Percentiles rank a stretch among this genome's conserved stretches.
Evolutionary conservation across 257 asterid species (phyloP).

Genomic region (Ballota nigra): DNA sequence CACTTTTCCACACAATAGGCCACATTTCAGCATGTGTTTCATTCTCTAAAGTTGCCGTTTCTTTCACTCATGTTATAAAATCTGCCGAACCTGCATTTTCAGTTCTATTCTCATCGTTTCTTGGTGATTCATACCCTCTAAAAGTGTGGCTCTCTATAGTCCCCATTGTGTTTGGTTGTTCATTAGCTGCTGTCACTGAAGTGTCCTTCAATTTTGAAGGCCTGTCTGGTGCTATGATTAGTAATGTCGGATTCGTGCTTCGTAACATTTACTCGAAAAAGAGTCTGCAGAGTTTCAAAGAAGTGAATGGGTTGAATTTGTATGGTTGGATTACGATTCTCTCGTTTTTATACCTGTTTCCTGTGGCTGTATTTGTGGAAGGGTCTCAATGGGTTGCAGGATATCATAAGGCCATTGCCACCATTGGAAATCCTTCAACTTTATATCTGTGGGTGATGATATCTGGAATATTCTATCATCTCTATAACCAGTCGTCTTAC

Average conservation of each 20-base stretch:
- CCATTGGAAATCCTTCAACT: constrained; percentile 54
- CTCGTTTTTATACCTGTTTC: constrained; percentile 73
- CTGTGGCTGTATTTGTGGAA: constrained; percentile 85
- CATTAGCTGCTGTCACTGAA: constrained; percentile 92
- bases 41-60: constrained; percentile 93
- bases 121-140: constrained; percentile 81
- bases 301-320: constrained; percentile 88
- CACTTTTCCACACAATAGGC: constrained; percentile 88
- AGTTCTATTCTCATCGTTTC: constrained; percentile 73
- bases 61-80: constrained; percentile 93
- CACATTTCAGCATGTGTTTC: constrained; percentile 98
- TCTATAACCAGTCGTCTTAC: constrained; percentile 88
- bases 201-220: constrained; percentile 89
- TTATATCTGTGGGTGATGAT: constrained; percentile 83
- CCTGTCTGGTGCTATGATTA: constrained; percentile 84
- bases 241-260: constrained; percentile 87
- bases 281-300: constrained; percentile 81
- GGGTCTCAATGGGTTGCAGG: constrained; percentile 97
- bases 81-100: constrained; percentile 97
- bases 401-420: constrained; percentile 64
- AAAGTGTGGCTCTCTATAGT: constrained; percentile 84
- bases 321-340: constrained; percentile 82
- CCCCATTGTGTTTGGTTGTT: constrained; percentile 95
- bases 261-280: constrained; percentile 82
- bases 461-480: constrained; percentile 83